These are phyloP conservation scores for Schwanniomyces occidentalis DNA, from an alignment of 805 yeast genomes.

Conservation along the genomic window DNA sequence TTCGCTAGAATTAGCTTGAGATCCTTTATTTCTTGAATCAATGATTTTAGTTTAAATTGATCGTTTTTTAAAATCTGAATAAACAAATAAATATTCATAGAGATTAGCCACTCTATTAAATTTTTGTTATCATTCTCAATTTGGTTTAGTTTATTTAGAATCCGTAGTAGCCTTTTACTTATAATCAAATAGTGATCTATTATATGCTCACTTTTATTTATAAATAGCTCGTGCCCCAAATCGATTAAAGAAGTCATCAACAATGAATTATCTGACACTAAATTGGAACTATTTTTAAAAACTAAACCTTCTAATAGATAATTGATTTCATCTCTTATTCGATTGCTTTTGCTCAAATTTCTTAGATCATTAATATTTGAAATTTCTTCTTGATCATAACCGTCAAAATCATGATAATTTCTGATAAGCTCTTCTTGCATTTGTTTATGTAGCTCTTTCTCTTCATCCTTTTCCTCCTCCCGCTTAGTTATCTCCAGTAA, in stretches of 20 bases:
- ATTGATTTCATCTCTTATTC: conserved; percentile 13
- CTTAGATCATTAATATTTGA: conserved; percentile 20
- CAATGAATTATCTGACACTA: conserved; percentile 7
- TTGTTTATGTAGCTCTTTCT: conserved; percentile 4
- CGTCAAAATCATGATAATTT: conserved; percentile 3
- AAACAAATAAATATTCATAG: conserved; percentile 1
- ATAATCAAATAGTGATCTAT: not conserved
- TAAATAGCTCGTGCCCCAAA: conserved; percentile 2
- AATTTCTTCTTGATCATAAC: conserved; percentile 4
- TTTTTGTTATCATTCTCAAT: not conserved
- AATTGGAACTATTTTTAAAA: conserved; percentile 5
- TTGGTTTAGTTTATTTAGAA: not conserved
- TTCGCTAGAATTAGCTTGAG: no score
- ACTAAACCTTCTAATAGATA: conserved; percentile 19
- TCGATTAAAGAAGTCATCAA: conserved; percentile 11
- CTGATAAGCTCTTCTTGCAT: conserved; percentile 1
- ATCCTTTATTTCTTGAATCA: not conserved
- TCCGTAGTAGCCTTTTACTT: not conserved
- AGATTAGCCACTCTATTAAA: conserved; percentile 6
- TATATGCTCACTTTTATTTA: not conserved
- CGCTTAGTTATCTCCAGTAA: conserved; percentile 9
- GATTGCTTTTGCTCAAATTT: conserved; percentile 10
- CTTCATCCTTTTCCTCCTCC: conserved; percentile 2
- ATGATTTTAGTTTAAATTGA: not conserved
- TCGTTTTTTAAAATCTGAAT: not conserved